Percentiles rank a stretch among this genome's conserved stretches.
Evolutionary conservation across 768 basidiomycete genomes (phyloP).

Genomic region (Nidularia pulvinata): DNA sequence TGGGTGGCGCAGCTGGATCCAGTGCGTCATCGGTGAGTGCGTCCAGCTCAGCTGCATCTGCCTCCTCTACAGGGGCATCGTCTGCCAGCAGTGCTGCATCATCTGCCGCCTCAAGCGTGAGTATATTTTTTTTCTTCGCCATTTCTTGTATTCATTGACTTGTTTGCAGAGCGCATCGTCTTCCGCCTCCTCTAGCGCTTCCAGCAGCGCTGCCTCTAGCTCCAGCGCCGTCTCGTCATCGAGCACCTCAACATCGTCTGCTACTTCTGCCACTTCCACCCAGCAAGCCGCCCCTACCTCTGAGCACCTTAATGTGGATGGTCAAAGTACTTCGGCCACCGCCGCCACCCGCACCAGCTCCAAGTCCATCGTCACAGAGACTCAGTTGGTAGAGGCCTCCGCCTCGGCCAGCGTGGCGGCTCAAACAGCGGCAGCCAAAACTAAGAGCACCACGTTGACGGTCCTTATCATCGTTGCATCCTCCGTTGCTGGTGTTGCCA

Average conservation of each 20-base stretch:
- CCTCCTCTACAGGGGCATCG: conserved; percentile 6
- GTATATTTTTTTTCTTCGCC: background rate
- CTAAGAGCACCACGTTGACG: conserved; percentile 47
- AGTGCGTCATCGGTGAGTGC: conserved; percentile 8
- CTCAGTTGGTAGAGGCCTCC: conserved; percentile 21
- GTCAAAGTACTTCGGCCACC: conserved; percentile 12
- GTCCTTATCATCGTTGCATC: conserved; percentile 72
- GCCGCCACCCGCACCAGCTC: conserved; percentile 6
- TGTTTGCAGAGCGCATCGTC: conserved; percentile 8
- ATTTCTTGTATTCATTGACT: background rate
- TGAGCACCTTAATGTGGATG: background rate
- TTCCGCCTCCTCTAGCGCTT: conserved; percentile 8
- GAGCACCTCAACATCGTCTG: conserved; percentile 13
- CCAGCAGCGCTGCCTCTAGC: conserved; percentile 5
- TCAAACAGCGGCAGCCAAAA: conserved; percentile 19
- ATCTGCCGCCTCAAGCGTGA: conserved; percentile 6
- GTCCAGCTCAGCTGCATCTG: conserved; percentile 7
- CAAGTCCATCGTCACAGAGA: conserved; percentile 19
- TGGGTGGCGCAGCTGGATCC: background rate
- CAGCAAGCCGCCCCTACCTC: background rate
- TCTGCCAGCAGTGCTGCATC: conserved; percentile 12
- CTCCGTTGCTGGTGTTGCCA: conserved; percentile 63
- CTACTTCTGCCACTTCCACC: conserved; percentile 12
- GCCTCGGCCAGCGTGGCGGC: conserved; percentile 23
- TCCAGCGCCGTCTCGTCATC: conserved; percentile 6